Evolutionary conservation across 495 filamentous ascomycete species (phyloP), one percentile per base, ranked within the genome.

Genomic region (Neurospora sp.): DNA sequence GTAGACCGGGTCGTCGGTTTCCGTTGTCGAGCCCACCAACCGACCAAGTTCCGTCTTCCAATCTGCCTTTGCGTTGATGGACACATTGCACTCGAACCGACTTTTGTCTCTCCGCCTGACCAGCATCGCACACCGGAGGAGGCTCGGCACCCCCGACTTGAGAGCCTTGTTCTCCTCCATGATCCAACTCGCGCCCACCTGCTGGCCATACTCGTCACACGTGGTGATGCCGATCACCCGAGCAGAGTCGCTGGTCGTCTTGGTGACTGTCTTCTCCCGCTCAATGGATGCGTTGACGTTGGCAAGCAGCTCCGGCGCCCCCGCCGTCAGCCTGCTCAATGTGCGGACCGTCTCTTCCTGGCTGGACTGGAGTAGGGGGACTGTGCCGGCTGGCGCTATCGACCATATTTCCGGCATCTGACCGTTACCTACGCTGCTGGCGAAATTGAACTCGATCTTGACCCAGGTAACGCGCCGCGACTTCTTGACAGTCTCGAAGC

Each of bases 1-100:
- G 31, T 75, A 71, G 14, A 81, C 71, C 27, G 79, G 77, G 71
- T 81, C 79, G 49, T 81, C 77, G 35, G 27, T 31, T 31, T 31
- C 27, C 27, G 27, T n/a, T n/a, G n/a, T 31, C 35, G n/a, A 42
- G 60, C 42, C 35, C 74, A 27, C 11, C 40, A 41, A 18, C 8
- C 44, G 44, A 2, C 44, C 44, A 20, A 49, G 44, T 20, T 49
- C 44, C n/a, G 72, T 72, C 42, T 75, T 77, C 73, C 76, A 75
- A 41, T 81, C 79, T 2, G 73, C 72, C 66, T 77, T 49, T 20
- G 74, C 76, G 20, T 73, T 66, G 23, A 81, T 80, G 12, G 72
- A 76, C 49, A 80, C 62, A 6, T 69, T 69, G 44, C 73, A 72
- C 40, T 78, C 70, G 41, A 81, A 81, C 16, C 69, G 69, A 20